These are phyloP conservation scores for Mallotus repandus DNA, from an alignment of 441 rosid genomes.

Conservation along the genomic window DNA sequence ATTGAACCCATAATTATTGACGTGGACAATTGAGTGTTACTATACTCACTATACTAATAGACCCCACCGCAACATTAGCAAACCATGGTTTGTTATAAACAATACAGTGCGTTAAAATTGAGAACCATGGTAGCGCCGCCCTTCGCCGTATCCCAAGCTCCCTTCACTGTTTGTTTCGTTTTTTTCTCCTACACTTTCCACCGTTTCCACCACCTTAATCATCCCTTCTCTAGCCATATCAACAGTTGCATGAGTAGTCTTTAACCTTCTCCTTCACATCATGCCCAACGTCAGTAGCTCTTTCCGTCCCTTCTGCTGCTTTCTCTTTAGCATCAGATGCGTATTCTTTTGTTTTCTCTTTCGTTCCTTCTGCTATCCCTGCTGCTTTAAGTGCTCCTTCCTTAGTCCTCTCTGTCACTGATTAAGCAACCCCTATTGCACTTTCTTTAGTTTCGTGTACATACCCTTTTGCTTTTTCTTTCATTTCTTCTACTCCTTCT, in stretches of 20 bases:
- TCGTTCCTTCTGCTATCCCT: slow-evolving; percentile 29
- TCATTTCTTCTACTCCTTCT: slow-evolving; percentile 28
- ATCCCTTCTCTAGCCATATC: slow-evolving; percentile 42
- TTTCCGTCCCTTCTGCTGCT: slow-evolving; percentile 39
- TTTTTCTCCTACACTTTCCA: no score
- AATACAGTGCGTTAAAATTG: no score
- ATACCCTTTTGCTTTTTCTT: slow-evolving; percentile 30
- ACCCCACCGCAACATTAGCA: no score
- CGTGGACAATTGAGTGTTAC: no score
- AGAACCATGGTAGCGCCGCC: no score
- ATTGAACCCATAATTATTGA: no score
- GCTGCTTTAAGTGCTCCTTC: slow-evolving; percentile 27
- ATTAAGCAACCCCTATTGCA: slow-evolving; percentile 9
- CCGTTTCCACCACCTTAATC: no score
- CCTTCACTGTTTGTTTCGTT: no score
- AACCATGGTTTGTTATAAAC: no score
- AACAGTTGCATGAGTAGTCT: slow-evolving; percentile 22
- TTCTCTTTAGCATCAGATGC: slow-evolving; percentile 14
- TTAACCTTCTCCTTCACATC: slow-evolving; percentile 41
- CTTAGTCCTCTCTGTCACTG: slow-evolving; percentile 28
- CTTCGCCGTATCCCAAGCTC: no score
- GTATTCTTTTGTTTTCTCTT: slow-evolving; percentile 40
- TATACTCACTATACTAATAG: no score
- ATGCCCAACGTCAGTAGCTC: slow-evolving; percentile 34
- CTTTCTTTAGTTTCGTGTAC: slow-evolving; percentile 21